Evolutionary conservation across 139 green algal species (phyloP), one percentile per base, ranked within the genome.

Genomic region (Yamagishiella unicocca): DNA sequence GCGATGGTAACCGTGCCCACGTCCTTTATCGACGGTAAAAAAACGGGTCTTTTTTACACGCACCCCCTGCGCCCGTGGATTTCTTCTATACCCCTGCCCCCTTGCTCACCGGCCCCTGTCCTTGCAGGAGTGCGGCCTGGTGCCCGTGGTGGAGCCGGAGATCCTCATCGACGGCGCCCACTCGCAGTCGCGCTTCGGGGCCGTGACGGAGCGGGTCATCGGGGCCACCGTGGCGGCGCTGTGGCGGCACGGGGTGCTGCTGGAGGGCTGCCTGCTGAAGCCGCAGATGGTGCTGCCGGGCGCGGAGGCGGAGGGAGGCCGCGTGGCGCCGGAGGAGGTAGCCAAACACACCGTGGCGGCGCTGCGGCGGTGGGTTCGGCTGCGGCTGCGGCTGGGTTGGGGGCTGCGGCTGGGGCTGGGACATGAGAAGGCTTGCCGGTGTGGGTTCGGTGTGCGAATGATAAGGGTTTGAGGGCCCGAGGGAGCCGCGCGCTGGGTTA

Each of bases 81-180:
- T n/a, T n/a, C n/a, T n/a, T n/a, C n/a, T n/a, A n/a, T n/a, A n/a
- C 50, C 50, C 17, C 50, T 58, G 50, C 17, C 50, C 17, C 17
- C 50, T 58, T 12, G 14, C 9, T 31, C 64, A 5, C 42, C 14
- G 9, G 5, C 31, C 31, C 4, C n/a, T 61, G 9, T 5, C 19
- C 62, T 42, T 35, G 46, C 92, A 97, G 94, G 81, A 81, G 1
- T 88, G 90, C 29, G 96, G 94, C 1, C 84, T 99, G 35, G 96
- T 99, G 10, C 97, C 97, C 0, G 98, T 99, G 61, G 97, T 99
- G 38, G 97, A 99, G 92, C 97, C 97, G 10, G 97, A 99, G 89
- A 89, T 99, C 40, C 87, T 99, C 31, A 97, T 97, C 31, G 97
- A 99, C 73, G 97, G 97, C 31, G 53, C 61, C n/a, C 97, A 99